Evolutionary conservation across 352 stramenopile genomes (phyloP).

Genomic region (Chrysophaeum taylorii): DNA sequence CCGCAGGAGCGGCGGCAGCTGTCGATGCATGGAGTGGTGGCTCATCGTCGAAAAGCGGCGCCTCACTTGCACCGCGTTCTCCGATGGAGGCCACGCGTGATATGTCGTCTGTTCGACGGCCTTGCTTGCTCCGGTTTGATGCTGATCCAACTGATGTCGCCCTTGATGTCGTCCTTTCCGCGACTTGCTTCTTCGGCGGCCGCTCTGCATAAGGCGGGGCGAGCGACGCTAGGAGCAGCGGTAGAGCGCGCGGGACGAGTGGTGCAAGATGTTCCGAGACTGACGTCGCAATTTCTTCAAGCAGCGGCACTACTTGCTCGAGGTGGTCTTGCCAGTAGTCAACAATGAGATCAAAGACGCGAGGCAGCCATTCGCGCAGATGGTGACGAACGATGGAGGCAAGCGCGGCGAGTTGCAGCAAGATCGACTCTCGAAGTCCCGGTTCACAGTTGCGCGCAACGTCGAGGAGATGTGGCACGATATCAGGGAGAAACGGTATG

Average conservation of each 20-base stretch:
- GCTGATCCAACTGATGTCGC: no score
- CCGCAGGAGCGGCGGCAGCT: no score
- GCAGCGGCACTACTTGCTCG: slow-evolving; percentile 81
- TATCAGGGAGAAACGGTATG: slow-evolving; percentile 88
- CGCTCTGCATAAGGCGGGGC: slow-evolving; percentile 51
- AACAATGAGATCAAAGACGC: slow-evolving; percentile 88
- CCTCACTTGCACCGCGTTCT: slow-evolving; percentile 26
- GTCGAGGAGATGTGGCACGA: slow-evolving; percentile 89
- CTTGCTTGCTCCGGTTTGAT: slow-evolving; percentile 29
- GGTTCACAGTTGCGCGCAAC: slow-evolving; percentile 76
- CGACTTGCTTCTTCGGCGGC: slow-evolving; percentile 33
- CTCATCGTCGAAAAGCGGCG: no score
- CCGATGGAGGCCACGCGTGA: slow-evolving; percentile 22
- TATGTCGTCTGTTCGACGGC: slow-evolving; percentile 23
- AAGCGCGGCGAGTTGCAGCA: slow-evolving; percentile 87
- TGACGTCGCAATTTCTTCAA: slow-evolving; percentile 62
- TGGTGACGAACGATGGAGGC: slow-evolving; percentile 87
- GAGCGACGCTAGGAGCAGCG: slow-evolving; percentile 49
- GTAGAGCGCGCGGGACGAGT: slow-evolving; percentile 44
- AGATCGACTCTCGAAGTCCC: slow-evolving; percentile 82
- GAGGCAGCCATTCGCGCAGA: slow-evolving; percentile 86
- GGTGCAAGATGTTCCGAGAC: slow-evolving; percentile 48
- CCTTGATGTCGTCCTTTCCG: slow-evolving; percentile 4
- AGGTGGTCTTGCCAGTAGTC: slow-evolving; percentile 92
- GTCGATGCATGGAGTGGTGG: no score